Evolutionary conservation across 2,329 filamentous ascomycete genomes (phyloP).

Genomic region (Beauveria asiatica): DNA sequence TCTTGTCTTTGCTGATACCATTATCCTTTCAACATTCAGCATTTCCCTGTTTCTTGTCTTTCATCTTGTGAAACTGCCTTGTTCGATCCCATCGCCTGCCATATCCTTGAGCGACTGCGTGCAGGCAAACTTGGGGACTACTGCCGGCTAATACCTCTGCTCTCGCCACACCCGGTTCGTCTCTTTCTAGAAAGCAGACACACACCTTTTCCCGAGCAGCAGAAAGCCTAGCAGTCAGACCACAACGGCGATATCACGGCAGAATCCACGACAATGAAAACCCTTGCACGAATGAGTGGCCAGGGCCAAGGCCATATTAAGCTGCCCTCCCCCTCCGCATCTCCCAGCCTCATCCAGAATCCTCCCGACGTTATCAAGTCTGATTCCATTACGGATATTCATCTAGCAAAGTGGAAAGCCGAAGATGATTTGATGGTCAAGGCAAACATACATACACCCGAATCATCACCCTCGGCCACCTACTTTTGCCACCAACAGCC

Average conservation of each 20-base stretch:
- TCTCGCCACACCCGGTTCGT: neutral
- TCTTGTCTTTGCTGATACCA: neutral
- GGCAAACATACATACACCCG: neutral
- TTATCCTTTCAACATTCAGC: neutral
- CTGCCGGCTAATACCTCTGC: neutral
- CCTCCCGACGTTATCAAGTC: neutral
- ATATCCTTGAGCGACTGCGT: conserved; percentile 2
- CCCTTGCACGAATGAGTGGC: neutral
- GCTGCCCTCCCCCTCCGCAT: neutral
- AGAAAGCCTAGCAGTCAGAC: neutral
- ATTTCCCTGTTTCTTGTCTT: neutral
- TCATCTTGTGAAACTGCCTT: conserved; percentile 4
- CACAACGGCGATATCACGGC: neutral
- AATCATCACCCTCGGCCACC: neutral
- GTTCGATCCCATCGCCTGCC: conserved; percentile 1
- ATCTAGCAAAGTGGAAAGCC: neutral
- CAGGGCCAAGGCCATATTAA: neutral
- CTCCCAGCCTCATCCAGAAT: neutral
- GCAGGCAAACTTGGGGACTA: neutral
- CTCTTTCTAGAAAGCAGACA: neutral
- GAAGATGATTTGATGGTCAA: neutral
- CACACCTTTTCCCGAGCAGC: neutral
- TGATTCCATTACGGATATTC: neutral
- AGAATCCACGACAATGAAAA: neutral
- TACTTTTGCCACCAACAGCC: neutral